These are phyloP conservation scores for Sugiyamaella neomexicana DNA, from an alignment of 1,139 yeast species.

Conservation along the genomic window DNA sequence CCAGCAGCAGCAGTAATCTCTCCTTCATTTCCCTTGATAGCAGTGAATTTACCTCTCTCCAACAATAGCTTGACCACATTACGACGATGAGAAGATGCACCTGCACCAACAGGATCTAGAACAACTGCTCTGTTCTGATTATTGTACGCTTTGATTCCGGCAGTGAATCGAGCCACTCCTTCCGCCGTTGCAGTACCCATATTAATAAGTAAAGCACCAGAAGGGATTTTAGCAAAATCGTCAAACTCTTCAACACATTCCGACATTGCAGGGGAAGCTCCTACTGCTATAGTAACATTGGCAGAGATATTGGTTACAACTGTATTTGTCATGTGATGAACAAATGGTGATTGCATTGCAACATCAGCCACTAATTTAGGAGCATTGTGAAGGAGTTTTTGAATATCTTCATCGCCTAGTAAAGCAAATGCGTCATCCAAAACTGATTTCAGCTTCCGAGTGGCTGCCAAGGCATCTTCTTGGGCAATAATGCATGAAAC, in stretches of 20 bases:
- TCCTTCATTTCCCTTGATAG: conserved; percentile 86
- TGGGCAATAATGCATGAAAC: conserved; percentile 85
- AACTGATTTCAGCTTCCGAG: neutral
- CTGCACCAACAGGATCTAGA: conserved; percentile 91
- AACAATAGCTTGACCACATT: conserved; percentile 52
- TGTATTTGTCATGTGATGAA: conserved; percentile 85
- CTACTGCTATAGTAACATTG: conserved; percentile 80
- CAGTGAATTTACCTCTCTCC: conserved; percentile 59
- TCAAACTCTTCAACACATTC: conserved; percentile 67
- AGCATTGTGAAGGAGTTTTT: conserved; percentile 19
- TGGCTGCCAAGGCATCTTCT: conserved; percentile 46
- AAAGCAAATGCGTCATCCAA: neutral
- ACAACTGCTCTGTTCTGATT: conserved; percentile 59
- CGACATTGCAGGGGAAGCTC: conserved; percentile 93
- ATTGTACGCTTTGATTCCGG: conserved; percentile 64
- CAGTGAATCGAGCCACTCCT: conserved; percentile 47
- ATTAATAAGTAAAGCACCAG: conserved; percentile 62
- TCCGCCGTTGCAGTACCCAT: conserved; percentile 68
- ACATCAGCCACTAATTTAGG: conserved; percentile 26
- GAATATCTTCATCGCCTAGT: neutral
- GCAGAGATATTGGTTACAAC: conserved; percentile 93
- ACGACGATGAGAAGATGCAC: conserved; percentile 67
- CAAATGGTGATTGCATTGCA: conserved; percentile 51
- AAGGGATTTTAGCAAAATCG: conserved; percentile 60
- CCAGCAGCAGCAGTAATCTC: conserved; percentile 60